phyloP scores from a whole-genome alignment of 1,284 basidiomycete genomes.

The Ceratobasidium sp. region DNA sequence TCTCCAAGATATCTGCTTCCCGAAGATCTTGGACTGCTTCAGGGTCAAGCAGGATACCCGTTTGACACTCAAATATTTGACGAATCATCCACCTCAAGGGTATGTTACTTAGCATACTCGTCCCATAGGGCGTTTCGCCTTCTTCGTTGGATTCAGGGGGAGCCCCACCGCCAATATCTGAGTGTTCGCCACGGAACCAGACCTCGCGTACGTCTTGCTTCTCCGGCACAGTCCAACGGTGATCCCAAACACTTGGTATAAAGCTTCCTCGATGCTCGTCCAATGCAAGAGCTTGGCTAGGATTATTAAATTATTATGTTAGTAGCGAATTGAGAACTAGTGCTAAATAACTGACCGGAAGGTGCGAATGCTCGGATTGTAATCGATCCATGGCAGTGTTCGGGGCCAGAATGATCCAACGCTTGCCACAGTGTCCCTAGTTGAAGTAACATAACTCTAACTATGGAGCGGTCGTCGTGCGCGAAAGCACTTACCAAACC shows the following conservation, averaged over 20 bases:
- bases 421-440: conserved; percentile 40
- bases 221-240: not conserved
- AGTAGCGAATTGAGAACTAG: too few species aligned
- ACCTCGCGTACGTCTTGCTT: conserved; percentile 8
- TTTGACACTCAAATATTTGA: conserved; percentile 6
- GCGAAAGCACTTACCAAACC: conserved; percentile 43
- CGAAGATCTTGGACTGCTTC: not conserved
- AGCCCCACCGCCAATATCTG: conserved; percentile 1
- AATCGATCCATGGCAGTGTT: conserved; percentile 34
- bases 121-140: not conserved
- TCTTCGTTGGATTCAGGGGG: not conserved
- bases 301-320: not conserved
- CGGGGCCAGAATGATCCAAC: conserved; percentile 18
- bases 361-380: conserved; percentile 28
- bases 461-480: too few species aligned
- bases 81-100: conserved; percentile 37
- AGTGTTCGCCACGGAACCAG: conserved; percentile 25
- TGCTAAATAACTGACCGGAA: conserved; percentile 18
- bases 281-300: conserved; percentile 47
- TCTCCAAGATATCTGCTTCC: not conserved
- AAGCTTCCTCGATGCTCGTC: conserved; percentile 48
- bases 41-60: conserved; percentile 35
- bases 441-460: too few species aligned
- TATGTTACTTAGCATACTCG: conserved; percentile 20
- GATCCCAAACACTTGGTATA: conserved; percentile 42